Percentiles rank a stretch among this genome's conserved stretches.
These are phyloP conservation scores for Thamnidium elegans DNA, from an alignment of 192 early-diverging fungal genomes.

Conservation along the genomic window DNA sequence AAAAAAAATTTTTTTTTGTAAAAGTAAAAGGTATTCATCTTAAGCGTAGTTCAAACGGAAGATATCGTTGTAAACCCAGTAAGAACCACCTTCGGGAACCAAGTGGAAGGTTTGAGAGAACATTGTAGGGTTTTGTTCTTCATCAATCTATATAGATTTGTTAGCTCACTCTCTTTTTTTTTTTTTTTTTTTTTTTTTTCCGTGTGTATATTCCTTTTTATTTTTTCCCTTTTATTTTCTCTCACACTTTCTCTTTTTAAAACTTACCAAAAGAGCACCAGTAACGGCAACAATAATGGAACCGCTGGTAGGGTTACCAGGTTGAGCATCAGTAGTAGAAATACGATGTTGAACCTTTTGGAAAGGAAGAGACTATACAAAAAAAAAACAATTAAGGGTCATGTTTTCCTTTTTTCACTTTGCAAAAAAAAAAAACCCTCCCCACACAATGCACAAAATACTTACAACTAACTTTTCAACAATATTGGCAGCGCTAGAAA, in stretches of 20 bases:
- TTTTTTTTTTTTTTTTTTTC: too few relatives aligned
- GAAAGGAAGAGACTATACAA: constrained; percentile 70
- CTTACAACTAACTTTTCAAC: constrained; percentile 77
- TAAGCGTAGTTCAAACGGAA: constrained; percentile 80
- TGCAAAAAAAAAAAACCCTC: background rate
- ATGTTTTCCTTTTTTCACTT: background rate
- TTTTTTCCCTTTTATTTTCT: background rate
- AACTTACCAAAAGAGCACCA: constrained; percentile 77
- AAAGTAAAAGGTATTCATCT: background rate
- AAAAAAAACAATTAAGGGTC: background rate
- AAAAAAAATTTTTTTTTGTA: background rate
- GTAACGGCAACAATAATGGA: constrained; percentile 80
- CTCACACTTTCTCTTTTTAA: background rate
- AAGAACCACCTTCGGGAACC: constrained; percentile 62
- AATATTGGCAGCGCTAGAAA: constrained; percentile 61
- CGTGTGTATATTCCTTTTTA: too few relatives aligned
- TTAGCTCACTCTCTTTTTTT: too few relatives aligned
- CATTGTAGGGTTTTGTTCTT: constrained; percentile 74
- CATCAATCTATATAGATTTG: constrained; percentile 57
- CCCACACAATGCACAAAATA: background rate
- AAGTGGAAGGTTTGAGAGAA: constrained; percentile 90
- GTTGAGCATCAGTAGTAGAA: constrained; percentile 81
- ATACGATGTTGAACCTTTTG: constrained; percentile 68
- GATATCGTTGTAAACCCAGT: constrained; percentile 85
- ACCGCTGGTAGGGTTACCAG: constrained; percentile 54